phyloP scores from a whole-genome alignment of 768 basidiomycete species.

The Erythrobasidium yunnanense region DNA sequence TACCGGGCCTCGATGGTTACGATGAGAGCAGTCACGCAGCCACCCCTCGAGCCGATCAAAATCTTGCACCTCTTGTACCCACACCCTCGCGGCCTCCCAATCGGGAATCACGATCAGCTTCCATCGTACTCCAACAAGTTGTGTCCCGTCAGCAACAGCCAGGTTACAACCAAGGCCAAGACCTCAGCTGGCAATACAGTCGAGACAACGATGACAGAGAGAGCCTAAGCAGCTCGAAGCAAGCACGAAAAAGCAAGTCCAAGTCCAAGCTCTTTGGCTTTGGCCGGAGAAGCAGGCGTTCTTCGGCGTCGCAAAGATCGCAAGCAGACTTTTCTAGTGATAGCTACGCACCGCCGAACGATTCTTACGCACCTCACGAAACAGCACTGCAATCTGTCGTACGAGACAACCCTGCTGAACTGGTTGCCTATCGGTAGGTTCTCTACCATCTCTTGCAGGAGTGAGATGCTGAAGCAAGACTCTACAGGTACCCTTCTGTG shows the following conservation, averaged over 20 bases:
- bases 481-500: no score
- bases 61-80: neutral
- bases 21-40: neutral
- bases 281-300: neutral
- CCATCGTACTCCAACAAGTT: neutral
- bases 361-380: constrained; percentile 7
- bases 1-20: constrained; percentile 16
- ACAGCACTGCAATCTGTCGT: constrained; percentile 17
- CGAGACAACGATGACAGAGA: constrained; percentile 6
- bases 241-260: constrained; percentile 1
- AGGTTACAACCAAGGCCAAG: neutral
- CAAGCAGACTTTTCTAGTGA: neutral
- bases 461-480: no score
- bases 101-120: neutral
- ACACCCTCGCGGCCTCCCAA: neutral
- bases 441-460: no score
- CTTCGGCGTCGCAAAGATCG: neutral
- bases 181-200: neutral
- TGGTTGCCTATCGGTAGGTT: constrained; percentile 26
- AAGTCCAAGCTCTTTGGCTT: constrained; percentile 21
- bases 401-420: constrained; percentile 7
- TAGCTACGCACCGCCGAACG: neutral
- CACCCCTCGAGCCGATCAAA: neutral
- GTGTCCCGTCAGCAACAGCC: neutral
- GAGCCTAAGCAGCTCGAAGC: neutral